phyloP scores from a whole-genome alignment of 2,329 filamentous ascomycete genomes.

The Huntiella abstrusa region DNA sequence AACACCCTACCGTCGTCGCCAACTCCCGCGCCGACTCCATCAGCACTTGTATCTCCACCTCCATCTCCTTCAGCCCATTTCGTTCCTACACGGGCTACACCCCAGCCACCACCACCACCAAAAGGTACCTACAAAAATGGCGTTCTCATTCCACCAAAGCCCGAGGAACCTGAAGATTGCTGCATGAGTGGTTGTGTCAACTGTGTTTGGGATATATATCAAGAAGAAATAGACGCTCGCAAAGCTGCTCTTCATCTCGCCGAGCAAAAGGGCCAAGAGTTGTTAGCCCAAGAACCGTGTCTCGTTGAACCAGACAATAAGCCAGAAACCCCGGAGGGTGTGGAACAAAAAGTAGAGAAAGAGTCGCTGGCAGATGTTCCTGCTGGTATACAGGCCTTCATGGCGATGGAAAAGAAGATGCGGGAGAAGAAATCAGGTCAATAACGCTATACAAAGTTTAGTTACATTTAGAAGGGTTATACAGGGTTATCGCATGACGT shows the following conservation, averaged over 20 bases:
- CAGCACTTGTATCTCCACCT: too few relatives aligned
- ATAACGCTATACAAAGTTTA: conserved; percentile 25
- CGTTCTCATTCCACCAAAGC: conserved; percentile 54
- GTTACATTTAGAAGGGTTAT: not conserved
- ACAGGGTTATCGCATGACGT: not conserved
- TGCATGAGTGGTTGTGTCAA: conserved; percentile 98
- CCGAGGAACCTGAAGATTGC: conserved; percentile 88
- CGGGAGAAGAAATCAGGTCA: conserved; percentile 48
- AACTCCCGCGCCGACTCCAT: too few relatives aligned
- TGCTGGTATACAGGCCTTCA: conserved; percentile 87
- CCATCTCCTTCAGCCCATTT: too few relatives aligned
- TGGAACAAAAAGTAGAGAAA: conserved; percentile 28
- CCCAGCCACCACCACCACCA: too few relatives aligned
- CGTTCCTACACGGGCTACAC: too few relatives aligned
- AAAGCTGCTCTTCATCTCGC: conserved; percentile 42
- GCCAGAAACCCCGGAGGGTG: not conserved
- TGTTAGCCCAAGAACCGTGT: not conserved
- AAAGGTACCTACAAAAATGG: too few relatives aligned
- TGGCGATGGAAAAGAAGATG: conserved; percentile 86
- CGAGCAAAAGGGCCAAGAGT: not conserved
- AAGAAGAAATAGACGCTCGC: conserved; percentile 89
- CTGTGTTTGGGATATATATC: conserved; percentile 85
- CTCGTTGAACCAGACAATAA: conserved; percentile 14
- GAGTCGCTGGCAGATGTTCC: conserved; percentile 66
- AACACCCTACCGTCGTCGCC: too few relatives aligned